These are phyloP conservation scores for Plantago elongata DNA, from an alignment of 257 asterid genomes.

Conservation along the genomic window DNA sequence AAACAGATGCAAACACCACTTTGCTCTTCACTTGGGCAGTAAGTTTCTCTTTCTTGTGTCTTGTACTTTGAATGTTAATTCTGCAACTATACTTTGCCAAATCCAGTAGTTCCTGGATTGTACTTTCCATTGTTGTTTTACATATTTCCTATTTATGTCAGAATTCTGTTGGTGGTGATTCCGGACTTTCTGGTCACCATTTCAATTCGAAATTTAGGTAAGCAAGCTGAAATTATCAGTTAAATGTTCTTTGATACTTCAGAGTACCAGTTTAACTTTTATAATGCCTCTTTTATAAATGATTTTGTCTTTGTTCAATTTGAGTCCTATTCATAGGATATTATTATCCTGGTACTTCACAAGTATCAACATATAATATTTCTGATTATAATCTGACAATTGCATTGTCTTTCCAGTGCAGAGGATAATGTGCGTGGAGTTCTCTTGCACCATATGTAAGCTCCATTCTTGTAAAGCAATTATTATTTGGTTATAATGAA, in stretches of 20 bases:
- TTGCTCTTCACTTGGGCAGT: conserved; percentile 98
- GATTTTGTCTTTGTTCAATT: conserved; percentile 12
- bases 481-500: conserved; percentile 8
- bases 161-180: conserved; percentile 96
- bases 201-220: conserved; percentile 75
- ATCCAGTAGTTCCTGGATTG: conserved; percentile 1
- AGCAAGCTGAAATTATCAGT: conserved; percentile 17
- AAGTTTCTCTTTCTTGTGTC: conserved; percentile 28
- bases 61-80: conserved; percentile 15
- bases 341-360: conserved; percentile 9
- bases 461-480: conserved; percentile 19
- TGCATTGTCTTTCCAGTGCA: conserved; percentile 38
- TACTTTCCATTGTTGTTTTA: conserved; percentile 6
- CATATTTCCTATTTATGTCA: conserved; percentile 27
- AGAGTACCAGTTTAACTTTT: conserved; percentile 11
- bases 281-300: conserved; percentile 1
- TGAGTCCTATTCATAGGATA: not conserved
- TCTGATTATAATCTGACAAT: conserved; percentile 7
- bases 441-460: conserved; percentile 91
- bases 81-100: not conserved
- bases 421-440: conserved; percentile 71
- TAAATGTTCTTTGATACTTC: conserved; percentile 5
- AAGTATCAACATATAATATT: not conserved
- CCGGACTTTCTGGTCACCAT: conserved; percentile 85
- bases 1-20: conserved; percentile 64